Conservation (phyloP, 495 filamentous ascomycete species). For the Penicillium cosmopolitanum region DNA sequence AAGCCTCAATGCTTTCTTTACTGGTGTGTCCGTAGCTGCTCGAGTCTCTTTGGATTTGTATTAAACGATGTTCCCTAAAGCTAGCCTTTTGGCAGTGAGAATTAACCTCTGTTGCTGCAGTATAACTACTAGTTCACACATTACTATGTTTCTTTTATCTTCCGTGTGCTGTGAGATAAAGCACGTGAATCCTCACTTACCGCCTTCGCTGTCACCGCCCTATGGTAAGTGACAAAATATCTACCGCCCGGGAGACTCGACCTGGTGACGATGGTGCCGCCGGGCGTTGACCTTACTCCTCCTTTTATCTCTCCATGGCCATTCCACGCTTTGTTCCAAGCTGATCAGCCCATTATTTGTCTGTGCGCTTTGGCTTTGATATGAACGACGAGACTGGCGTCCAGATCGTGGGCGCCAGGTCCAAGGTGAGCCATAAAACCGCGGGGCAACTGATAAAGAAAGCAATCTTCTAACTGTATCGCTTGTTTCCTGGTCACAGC, state of each 20-base stretch:
- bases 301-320: slow-evolving; percentile 7
- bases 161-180: too few relatives aligned
- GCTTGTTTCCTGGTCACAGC: slow-evolving; percentile 30
- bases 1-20: slow-evolving; percentile 5
- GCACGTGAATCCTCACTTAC: background rate
- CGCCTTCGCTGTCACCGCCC: background rate
- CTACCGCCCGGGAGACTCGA: slow-evolving; percentile 3
- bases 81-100: background rate
- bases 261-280: background rate
- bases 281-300: background rate
- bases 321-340: background rate
- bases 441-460: slow-evolving; percentile 31
- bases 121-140: too few relatives aligned
- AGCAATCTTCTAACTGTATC: slow-evolving; percentile 3
- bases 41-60: background rate
- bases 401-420: slow-evolving; percentile 44
- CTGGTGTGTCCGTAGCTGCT: too few relatives aligned
- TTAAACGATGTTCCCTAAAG: background rate
- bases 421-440: slow-evolving; percentile 39
- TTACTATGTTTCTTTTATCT: too few relatives aligned
- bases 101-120: too few relatives aligned
- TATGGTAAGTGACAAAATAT: background rate
- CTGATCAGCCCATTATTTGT: background rate
- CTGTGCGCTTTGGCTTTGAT: slow-evolving; percentile 8
- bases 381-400: slow-evolving; percentile 47